Conservation (phyloP, 352 stramenopile species). For the Phytophthora meadii region DNA sequence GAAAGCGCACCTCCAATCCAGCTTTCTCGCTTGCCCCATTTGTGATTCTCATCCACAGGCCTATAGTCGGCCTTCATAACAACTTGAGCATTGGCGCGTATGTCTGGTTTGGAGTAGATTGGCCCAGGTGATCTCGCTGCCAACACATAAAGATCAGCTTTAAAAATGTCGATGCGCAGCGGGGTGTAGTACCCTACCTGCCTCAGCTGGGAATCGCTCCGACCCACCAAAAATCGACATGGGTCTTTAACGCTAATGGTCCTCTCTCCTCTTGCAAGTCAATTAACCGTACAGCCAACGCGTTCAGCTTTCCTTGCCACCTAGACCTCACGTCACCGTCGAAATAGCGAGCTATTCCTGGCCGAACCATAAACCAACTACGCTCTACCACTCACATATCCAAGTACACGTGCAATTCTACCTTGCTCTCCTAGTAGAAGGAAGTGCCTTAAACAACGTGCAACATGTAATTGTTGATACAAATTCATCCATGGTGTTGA, state of each 20-base stretch:
- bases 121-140: conserved; percentile 75
- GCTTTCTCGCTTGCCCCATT: conserved; percentile 82
- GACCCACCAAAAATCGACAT: conserved; percentile 88
- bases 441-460: too few species aligned
- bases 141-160: not conserved
- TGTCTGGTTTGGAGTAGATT: conserved; percentile 71
- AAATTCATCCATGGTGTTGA: too few species aligned
- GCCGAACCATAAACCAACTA: not conserved
- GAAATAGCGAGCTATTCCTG: conserved; percentile 38
- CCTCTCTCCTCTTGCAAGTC: too few species aligned
- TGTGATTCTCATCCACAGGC: conserved; percentile 65
- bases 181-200: conserved; percentile 35
- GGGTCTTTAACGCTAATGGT: conserved; percentile 2
- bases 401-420: too few species aligned
- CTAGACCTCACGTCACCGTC: conserved; percentile 7
- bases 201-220: conserved; percentile 75
- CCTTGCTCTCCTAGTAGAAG: too few species aligned
- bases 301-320: not conserved
- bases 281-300: not conserved
- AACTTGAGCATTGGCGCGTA: conserved; percentile 63
- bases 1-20: conserved; percentile 69
- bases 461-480: too few species aligned
- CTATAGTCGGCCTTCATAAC: conserved; percentile 80
- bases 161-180: too few species aligned
- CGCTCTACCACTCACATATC: not conserved